Base-by-base conservation (phyloP, 768 basidiomycete species). In the Collybia sordida region DNA sequence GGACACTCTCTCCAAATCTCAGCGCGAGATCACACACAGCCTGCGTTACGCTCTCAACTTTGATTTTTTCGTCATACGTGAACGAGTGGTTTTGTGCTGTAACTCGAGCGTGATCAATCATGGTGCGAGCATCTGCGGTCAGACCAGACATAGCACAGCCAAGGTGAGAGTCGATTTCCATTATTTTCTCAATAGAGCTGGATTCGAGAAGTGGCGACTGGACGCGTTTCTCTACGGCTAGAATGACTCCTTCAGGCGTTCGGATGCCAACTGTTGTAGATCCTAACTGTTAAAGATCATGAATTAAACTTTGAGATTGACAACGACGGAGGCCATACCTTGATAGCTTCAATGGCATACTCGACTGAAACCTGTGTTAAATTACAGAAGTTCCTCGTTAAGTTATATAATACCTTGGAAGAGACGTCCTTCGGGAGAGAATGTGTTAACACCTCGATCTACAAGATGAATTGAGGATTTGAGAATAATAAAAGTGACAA, bases 311-410 rank as follows among this genome's bases (percentile, higher is more conserved):
- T 31, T 14, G 31, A 12, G 11, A 11, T 3, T 3, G 31, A 31
- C 3, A 31, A 3, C 14, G 31, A 7, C 9, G 9, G 3, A 31
- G 21, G n/a, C 50, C 65, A 51, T 55, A 94, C 94, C 72, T 97
- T 98, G 71, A 98, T 98, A 6, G 97, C 97, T 64, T 99, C 97
- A 66, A 98, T 99, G 45, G 97, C 97, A 78, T 98, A 98, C 72
- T 99, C 97, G 70, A 99, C 96, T 49, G 43, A 14, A 34, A 18
- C 44, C 34, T 68, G 18, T 66, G 63, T 46, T n/a, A 52, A 43
- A 8, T 49, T 12, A 17, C 22, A 40, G 34, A 49, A 47, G 19
- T 42, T 35, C 44, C 45, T 31, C 25, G 17, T 12, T 28, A 22
- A 24, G 35, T 17, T 14, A 62, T 37, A 52, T 73, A 42, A 31